Base-by-base conservation (phyloP, 2,329 filamentous ascomycete genomes). In the Colletotrichum paranaense region DNA sequence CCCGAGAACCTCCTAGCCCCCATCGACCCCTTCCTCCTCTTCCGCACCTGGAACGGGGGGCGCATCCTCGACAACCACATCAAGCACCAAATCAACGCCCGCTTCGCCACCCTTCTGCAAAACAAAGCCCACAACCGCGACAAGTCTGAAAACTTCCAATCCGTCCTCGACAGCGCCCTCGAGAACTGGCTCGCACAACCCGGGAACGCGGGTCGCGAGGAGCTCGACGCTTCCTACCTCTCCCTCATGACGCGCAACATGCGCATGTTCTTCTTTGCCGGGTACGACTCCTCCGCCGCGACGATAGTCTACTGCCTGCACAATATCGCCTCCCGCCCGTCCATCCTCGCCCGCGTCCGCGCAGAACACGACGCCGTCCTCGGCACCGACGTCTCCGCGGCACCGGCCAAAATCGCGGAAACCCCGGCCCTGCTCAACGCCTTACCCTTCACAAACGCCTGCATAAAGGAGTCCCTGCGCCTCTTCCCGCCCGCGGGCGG, bases 401-500 rank as follows among this genome's bases (percentile, higher is more conserved):
- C 72, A 24, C 52, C 72, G 3, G 58, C 63, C 32, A 30, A 42
- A 32, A 60, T 74, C 28, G 46, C 46, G 32, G 68, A 79, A 82
- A 14, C 87, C 32, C 83, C 87, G 5, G 78, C 84, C 38, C 81
- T 87, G 16, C 82, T 91, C 67, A 88, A 87, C 77, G 82, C 84
- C 32, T 83, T 91, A 19, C 82, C 84, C 0, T 91, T 89, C 77
- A 89, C 88, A 3, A 82, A 80, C 11, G 88, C 88, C 55, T 85
- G 89, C 24, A 85, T 90, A 74, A 88, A 89, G 75, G 90, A 92
- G 79, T 82, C 85, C 0, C 80, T 91, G 22, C 84, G 89, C 11
- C 77, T 91, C 42, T 89, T 87, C 75, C 88, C 88, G 14, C 84
- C 88, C 1, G 88, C 86, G 0, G 84, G 81, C 62, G 84, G 84